Evolutionary conservation across 2,329 filamentous ascomycete species (phyloP), one percentile per base, ranked within the genome.

Genomic region (Peltaster fructicola): DNA sequence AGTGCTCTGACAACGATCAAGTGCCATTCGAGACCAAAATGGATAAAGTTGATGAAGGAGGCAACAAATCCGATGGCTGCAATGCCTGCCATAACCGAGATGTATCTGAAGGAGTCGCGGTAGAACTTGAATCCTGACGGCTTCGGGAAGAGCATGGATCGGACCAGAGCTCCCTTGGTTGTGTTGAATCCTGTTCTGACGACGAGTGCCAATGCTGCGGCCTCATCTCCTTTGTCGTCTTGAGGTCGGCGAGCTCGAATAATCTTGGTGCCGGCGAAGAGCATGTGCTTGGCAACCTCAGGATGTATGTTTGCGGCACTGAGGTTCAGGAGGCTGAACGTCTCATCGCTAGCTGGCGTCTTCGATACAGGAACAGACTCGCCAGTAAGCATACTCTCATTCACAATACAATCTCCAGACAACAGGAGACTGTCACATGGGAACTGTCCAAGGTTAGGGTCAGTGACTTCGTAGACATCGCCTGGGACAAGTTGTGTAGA

Each of bases 81-180:
- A 39, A 98, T 73, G 20, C 72, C 56, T 5, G 68, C 85, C 88
- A 98, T 98, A 31, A 98, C 88, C 4, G 79, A 82, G 31, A 98
- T 95, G 48, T 98, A 98, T 12, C 84, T 72, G 54, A 98, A 98
- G 0, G 85, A 93, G 50, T 98, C 88, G 20, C 81, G 71, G 50
- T 98, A 98, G 48, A 98, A 98, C 43, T 90, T 95, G 66, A 98
- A 98, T 0, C 85, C 85, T 1, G 85, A 92, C 2, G 88, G 88
- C 45, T 98, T 98, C 0, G 88, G 90, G 46, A 98, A 98, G 17
- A 98, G 65, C 85, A 98, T 98, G 1, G 88, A 95, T 13, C 88
- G 76, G 30, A 98, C 82, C 10, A 98, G 59, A 7, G 88, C 80
- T 13, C 88, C 88, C 49, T 98, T 98, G 2, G 88, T 98, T 0